Evolutionary conservation across 768 basidiomycete genomes (phyloP), one percentile per base, ranked within the genome.

Genomic region (Boletus coccyginus): DNA sequence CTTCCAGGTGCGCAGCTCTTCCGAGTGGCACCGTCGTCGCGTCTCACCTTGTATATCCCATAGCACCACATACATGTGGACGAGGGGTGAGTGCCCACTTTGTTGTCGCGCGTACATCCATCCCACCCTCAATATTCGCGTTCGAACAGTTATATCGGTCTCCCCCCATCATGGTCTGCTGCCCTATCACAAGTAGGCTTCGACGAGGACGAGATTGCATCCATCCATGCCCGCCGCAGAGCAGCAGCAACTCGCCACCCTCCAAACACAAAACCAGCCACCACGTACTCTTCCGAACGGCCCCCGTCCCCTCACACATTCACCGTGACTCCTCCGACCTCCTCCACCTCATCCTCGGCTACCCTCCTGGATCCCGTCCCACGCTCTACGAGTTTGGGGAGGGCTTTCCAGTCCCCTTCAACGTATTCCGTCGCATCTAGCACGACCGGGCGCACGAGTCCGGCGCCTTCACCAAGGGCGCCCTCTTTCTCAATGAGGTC

Each of bases 31-130:
- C 50, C 0, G 9, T 21, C 45, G 3, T 42, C 16, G 9, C 11
- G 10, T 50, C 59, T 58, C 9, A 61, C 49, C 31, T 43, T 41
- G 49, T 19, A 33, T 41, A 8, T 45, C 29, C 8, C 44, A n/a
- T 44, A 89, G 87, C 88, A 91, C 66, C 80, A 90, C 64, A 82
- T 90, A 35, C 88, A 91, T 64, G 88, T 90, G 31, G 86, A 90
- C 68, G 88, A 90, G 72, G 84, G 77, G 84, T 87, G 61, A 53
- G 80, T 77, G 4, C 17, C 19, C 17, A 10, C n/a, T n/a, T 38
- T 21, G 6, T 55, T 42, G 47, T 39, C 41, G 19, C 60, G 41
- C 46, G 38, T 46, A 36, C 45, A 46, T 52, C 12, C 21, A 19
- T 41, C 29, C 46, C 27, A 27, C 27, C 27, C 6, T 35, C 52